These are phyloP conservation scores for Cyamopsis tetragonoloba DNA, from an alignment of 306 rosid genomes.

Conservation along the genomic window DNA sequence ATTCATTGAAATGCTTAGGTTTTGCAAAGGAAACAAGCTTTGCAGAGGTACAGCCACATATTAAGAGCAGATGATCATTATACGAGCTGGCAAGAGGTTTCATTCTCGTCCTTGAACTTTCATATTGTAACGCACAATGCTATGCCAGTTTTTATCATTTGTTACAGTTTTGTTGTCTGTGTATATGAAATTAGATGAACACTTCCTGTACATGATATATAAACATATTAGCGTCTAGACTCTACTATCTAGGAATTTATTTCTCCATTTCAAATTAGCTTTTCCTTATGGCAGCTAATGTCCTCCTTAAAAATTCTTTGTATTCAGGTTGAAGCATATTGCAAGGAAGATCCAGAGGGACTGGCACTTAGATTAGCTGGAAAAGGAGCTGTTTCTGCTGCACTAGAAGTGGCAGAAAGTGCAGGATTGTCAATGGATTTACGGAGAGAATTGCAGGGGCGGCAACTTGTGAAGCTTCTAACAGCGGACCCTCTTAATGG, in stretches of 20 bases:
- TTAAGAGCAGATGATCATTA: slow-evolving; percentile 83
- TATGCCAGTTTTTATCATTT: slow-evolving; percentile 1
- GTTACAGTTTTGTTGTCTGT: slow-evolving; percentile 14
- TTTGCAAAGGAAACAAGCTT: slow-evolving; percentile 75
- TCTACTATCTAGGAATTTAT: too few relatives aligned
- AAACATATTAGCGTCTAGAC: not conserved
- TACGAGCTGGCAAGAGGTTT: slow-evolving; percentile 97
- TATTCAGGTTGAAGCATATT: slow-evolving; percentile 90
- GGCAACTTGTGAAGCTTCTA: slow-evolving; percentile 98
- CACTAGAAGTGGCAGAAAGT: slow-evolving; percentile 96
- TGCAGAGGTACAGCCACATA: slow-evolving; percentile 88
- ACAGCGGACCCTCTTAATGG: slow-evolving; percentile 98
- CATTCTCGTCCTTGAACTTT: slow-evolving; percentile 19
- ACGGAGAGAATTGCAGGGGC: slow-evolving; percentile 92
- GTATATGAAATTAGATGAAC: slow-evolving; percentile 9
- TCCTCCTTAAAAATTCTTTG: slow-evolving; percentile 7
- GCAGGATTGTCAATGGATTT: slow-evolving; percentile 85
- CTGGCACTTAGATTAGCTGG: slow-evolving; percentile 95
- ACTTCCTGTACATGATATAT: not conserved
- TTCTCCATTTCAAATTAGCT: not conserved
- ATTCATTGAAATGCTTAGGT: slow-evolving; percentile 55
- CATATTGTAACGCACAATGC: not conserved
- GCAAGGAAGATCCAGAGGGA: slow-evolving; percentile 98
- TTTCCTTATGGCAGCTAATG: not conserved
- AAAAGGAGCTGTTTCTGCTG: slow-evolving; percentile 98